A percentile compares a stretch with the other conserved stretches of the same genome.
Evolutionary conservation across 2,329 filamentous ascomycete species (phyloP).

Genomic region (Helotiales sp.): DNA sequence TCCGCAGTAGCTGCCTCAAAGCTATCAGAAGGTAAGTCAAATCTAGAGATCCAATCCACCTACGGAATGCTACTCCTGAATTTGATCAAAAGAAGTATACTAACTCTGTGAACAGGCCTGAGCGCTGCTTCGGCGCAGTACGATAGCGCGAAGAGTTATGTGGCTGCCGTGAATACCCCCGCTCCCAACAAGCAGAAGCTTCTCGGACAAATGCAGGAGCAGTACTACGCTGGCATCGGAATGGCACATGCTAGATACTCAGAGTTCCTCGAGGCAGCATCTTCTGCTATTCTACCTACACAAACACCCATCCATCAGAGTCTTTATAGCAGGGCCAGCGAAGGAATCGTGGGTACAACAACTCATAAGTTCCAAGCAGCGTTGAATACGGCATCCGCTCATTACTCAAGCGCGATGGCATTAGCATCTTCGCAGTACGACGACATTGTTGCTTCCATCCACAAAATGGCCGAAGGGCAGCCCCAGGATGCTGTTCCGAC

Average conservation of each 20-base stretch:
- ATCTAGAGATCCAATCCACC: too few species aligned
- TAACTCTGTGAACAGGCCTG: too few species aligned
- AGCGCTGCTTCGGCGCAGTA: slow-evolving; percentile 71
- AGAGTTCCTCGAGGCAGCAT: slow-evolving; percentile 71
- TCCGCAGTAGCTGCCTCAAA: slow-evolving; percentile 69
- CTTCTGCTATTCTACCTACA: slow-evolving; percentile 65
- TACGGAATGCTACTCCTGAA: too few species aligned
- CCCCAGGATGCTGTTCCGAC: slow-evolving; percentile 37
- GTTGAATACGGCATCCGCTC: slow-evolving; percentile 22
- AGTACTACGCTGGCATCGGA: slow-evolving; percentile 65
- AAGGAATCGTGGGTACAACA: slow-evolving; percentile 27
- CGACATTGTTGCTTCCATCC: slow-evolving; percentile 41
- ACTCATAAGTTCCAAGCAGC: slow-evolving; percentile 25
- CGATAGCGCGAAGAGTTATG: slow-evolving; percentile 63
- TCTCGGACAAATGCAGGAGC: slow-evolving; percentile 60
- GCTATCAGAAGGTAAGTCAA: slow-evolving; percentile 70
- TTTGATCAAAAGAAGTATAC: too few species aligned
- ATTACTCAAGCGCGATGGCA: slow-evolving; percentile 34
- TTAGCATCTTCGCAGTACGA: slow-evolving; percentile 43
- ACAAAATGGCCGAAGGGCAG: slow-evolving; percentile 35
- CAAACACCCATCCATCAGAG: slow-evolving; percentile 48
- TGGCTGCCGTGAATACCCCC: slow-evolving; percentile 56
- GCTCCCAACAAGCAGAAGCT: slow-evolving; percentile 52
- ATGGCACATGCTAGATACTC: slow-evolving; percentile 78
- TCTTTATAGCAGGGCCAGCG: slow-evolving; percentile 28